Conservation (phyloP, 495 filamentous ascomycete genomes). For the Thozetella sp. region DNA sequence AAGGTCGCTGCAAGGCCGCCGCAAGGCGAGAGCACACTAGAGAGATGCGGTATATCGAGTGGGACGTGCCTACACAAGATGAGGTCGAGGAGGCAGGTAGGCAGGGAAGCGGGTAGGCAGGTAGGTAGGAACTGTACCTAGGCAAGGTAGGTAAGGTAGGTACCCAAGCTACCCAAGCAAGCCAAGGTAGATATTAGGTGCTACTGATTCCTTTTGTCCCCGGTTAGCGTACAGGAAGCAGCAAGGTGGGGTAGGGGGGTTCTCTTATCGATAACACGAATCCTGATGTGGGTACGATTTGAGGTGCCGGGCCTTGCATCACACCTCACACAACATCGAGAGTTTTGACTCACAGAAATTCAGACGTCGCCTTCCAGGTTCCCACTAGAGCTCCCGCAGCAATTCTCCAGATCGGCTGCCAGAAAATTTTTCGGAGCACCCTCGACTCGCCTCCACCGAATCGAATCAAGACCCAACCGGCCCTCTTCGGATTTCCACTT, state of each 20-base stretch:
- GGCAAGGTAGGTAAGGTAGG: too few relatives aligned
- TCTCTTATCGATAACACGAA: not conserved
- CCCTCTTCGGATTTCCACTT: not conserved
- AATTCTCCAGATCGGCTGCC: not conserved
- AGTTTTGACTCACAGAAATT: conserved; percentile 3
- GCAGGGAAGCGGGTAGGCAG: too few relatives aligned
- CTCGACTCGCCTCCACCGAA: not conserved
- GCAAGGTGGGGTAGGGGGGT: not conserved
- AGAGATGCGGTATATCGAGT: too few relatives aligned
- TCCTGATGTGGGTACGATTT: not conserved
- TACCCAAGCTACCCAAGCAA: too few relatives aligned
- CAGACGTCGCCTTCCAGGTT: not conserved
- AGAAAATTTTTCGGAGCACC: not conserved
- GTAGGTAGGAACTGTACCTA: too few relatives aligned
- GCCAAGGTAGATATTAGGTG: too few relatives aligned
- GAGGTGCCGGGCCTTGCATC: conserved; percentile 2
- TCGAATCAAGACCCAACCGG: not conserved
- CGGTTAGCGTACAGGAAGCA: not conserved
- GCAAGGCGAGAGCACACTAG: too few relatives aligned
- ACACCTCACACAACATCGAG: not conserved
- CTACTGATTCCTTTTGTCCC: too few relatives aligned
- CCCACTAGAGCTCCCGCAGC: not conserved
- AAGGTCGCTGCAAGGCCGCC: too few relatives aligned
- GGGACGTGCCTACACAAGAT: too few relatives aligned
- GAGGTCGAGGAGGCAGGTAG: too few relatives aligned